Conservation (phyloP, 345 rosid genomes). For the Hibiscus syriacus region DNA sequence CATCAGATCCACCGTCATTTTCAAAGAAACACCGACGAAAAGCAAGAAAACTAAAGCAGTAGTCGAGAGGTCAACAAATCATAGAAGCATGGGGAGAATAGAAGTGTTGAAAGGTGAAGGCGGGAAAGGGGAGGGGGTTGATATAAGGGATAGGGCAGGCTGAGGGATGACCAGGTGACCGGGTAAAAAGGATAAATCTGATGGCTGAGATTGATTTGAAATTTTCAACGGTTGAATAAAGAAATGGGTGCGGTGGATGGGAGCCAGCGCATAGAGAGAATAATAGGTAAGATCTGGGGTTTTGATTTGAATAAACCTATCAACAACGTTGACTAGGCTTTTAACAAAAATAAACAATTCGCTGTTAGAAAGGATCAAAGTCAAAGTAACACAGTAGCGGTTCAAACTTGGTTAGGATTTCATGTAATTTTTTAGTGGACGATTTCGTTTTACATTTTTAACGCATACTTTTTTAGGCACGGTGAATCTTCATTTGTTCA, state of each 20-base stretch:
- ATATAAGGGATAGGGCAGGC: slow-evolving; percentile 13
- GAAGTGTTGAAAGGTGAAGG: background rate
- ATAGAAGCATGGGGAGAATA: background rate
- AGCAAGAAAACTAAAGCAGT: background rate
- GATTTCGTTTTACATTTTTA: no score
- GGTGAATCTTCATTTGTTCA: no score
- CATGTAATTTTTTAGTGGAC: no score
- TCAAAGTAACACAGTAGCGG: background rate
- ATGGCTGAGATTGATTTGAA: slow-evolving; percentile 29
- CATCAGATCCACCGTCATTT: slow-evolving; percentile 73
- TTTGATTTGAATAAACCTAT: background rate
- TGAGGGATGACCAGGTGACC: slow-evolving; percentile 24
- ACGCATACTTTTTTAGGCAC: no score
- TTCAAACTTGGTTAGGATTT: no score
- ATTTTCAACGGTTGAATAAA: background rate
- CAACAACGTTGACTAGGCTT: slow-evolving; percentile 7
- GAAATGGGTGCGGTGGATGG: slow-evolving; percentile 14
- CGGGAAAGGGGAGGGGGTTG: slow-evolving; percentile 1
- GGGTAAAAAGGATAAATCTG: slow-evolving; percentile 29
- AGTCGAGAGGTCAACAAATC: slow-evolving; percentile 8
- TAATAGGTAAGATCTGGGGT: background rate
- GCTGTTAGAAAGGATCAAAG: background rate
- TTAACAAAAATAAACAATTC: background rate
- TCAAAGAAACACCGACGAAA: background rate
- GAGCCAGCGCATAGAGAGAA: slow-evolving; percentile 8